A percentile compares a stretch with the other conserved stretches of the same genome.
Evolutionary conservation across 1,284 basidiomycete genomes (phyloP).

Genomic region (Coniferiporia sulphurascens): DNA sequence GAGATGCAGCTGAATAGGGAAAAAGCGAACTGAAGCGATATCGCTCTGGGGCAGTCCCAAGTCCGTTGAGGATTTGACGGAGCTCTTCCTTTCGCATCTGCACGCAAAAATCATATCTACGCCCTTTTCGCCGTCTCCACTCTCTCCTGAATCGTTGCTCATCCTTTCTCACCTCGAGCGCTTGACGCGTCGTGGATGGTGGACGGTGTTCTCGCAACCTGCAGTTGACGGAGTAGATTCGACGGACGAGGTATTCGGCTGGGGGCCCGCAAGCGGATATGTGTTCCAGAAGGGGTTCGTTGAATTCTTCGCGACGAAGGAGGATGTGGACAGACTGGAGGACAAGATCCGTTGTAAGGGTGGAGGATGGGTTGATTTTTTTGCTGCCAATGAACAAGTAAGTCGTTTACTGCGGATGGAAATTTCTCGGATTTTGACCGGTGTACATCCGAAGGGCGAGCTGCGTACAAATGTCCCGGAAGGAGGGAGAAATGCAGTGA

Average conservation of each 20-base stretch:
- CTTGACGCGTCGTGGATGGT: slow-evolving; percentile 77
- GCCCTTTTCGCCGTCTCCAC: slow-evolving; percentile 86
- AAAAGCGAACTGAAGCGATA: slow-evolving; percentile 61
- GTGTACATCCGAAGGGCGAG: slow-evolving; percentile 56
- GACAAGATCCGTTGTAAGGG: slow-evolving; percentile 50
- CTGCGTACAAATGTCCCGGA: slow-evolving; percentile 77
- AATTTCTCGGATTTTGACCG: slow-evolving; percentile 7
- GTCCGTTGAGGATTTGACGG: slow-evolving; percentile 65
- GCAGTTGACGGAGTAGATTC: slow-evolving; percentile 81
- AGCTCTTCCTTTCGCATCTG: slow-evolving; percentile 79
- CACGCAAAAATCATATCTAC: slow-evolving; percentile 68
- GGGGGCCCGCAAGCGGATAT: slow-evolving; percentile 89
- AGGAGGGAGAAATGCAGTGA: slow-evolving; percentile 89
- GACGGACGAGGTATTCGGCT: slow-evolving; percentile 78
- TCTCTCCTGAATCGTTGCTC: slow-evolving; percentile 79
- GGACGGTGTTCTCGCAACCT: slow-evolving; percentile 97
- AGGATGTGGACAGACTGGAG: slow-evolving; percentile 65
- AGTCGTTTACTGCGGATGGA: neutral
- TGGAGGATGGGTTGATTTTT: slow-evolving; percentile 73
- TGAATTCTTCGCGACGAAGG: slow-evolving; percentile 82
- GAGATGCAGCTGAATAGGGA: neutral
- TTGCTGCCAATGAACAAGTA: slow-evolving; percentile 81
- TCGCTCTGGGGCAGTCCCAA: slow-evolving; percentile 82
- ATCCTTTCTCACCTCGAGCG: slow-evolving; percentile 79
- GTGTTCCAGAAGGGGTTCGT: slow-evolving; percentile 98